These are phyloP conservation scores for Cardamine resedifolia DNA, from an alignment of 345 rosid species.

Conservation along the genomic window DNA sequence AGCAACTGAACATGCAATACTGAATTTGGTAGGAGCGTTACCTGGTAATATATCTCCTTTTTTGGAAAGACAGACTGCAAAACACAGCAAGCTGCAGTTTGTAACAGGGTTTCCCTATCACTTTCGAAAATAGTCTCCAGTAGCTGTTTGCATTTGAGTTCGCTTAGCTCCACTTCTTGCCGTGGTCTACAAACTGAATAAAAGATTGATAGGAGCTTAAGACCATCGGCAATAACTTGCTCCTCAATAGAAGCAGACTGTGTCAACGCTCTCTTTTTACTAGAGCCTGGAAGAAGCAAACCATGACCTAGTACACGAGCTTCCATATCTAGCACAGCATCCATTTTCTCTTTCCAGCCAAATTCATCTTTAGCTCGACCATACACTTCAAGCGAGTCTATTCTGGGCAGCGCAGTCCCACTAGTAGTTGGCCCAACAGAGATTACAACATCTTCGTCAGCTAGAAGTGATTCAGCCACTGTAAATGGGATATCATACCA, in stretches of 20 bases:
- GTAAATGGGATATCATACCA: slow-evolving; percentile 99
- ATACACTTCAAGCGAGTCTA: slow-evolving; percentile 91
- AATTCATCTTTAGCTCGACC: slow-evolving; percentile 98
- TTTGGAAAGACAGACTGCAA: slow-evolving; percentile 82
- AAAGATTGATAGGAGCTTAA: slow-evolving; percentile 72
- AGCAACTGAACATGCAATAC: slow-evolving; percentile 25
- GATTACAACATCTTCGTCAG: slow-evolving; percentile 91
- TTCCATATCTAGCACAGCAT: slow-evolving; percentile 88
- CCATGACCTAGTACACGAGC: slow-evolving; percentile 88
- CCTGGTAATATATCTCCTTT: slow-evolving; percentile 87
- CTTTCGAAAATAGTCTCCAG: slow-evolving; percentile 84
- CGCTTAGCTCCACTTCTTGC: slow-evolving; percentile 57
- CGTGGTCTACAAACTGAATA: slow-evolving; percentile 56
- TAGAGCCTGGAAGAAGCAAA: slow-evolving; percentile 60
- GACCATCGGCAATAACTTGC: slow-evolving; percentile 92
- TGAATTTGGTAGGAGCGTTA: slow-evolving; percentile 32
- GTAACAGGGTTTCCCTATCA: slow-evolving; percentile 84
- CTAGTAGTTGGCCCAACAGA: slow-evolving; percentile 82
- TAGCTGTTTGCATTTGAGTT: slow-evolving; percentile 77
- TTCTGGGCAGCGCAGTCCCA: slow-evolving; percentile 79
- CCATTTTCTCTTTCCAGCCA: slow-evolving; percentile 99
- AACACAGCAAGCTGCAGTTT: slow-evolving; percentile 85
- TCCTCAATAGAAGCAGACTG: slow-evolving; percentile 78
- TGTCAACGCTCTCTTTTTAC: slow-evolving; percentile 61
- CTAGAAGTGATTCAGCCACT: slow-evolving; percentile 92